phyloP scores from a whole-genome alignment of 257 asterid genomes.

The Orobanche coerulescens region DNA sequence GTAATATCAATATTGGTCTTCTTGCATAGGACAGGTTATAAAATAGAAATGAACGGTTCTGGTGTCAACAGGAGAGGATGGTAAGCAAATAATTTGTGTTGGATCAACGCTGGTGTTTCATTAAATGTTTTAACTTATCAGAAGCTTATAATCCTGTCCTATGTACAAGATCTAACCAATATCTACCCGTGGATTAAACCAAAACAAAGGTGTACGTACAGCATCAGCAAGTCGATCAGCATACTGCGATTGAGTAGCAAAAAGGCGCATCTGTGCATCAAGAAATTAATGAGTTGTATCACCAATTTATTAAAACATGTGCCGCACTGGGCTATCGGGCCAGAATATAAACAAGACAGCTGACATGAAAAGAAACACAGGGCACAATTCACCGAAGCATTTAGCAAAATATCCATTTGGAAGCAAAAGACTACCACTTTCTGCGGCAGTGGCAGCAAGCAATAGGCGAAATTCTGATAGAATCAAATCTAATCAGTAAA shows the following conservation, averaged over 20 bases:
- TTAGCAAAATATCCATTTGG: neutral
- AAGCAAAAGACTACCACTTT: neutral
- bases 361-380: neutral
- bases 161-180: conserved; percentile 9
- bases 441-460: conserved; percentile 2
- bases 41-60: neutral
- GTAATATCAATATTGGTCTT: neutral
- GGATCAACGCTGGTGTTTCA: neutral
- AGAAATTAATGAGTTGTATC: conserved; percentile 21
- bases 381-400: neutral
- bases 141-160: conserved; percentile 10
- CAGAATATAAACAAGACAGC: neutral
- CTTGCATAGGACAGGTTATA: neutral
- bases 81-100: neutral
- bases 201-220: conserved; percentile 43
- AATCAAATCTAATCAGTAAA: neutral
- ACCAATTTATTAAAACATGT: conserved; percentile 2
- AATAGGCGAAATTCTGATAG: neutral
- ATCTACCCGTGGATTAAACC: neutral
- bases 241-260: conserved; percentile 70
- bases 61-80: conserved; percentile 1
- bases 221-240: conserved; percentile 91
- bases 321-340: too few species aligned
- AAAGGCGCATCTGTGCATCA: conserved; percentile 76
- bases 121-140: neutral